Conservation (phyloP, 139 green algal species). For the Dunaliella primolecta region DNA sequence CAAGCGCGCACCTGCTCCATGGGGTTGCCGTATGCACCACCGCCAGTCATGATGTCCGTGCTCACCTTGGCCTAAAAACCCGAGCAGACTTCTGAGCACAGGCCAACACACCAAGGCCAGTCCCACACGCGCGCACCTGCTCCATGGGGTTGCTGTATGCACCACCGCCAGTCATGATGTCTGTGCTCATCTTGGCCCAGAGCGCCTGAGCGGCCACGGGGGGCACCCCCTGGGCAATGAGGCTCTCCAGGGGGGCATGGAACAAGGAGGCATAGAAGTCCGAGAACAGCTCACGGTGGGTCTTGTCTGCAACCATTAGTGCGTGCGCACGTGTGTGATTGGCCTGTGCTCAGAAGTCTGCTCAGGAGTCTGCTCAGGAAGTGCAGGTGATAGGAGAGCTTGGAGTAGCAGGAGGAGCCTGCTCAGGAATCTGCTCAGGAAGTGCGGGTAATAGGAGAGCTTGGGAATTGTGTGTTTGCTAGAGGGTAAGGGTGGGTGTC, state of each 20-base stretch:
- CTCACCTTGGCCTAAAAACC: no score
- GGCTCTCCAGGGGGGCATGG: conserved; percentile 55
- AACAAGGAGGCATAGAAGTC: conserved; percentile 78
- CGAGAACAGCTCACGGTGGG: conserved; percentile 86
- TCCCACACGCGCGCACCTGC: conserved; percentile 29
- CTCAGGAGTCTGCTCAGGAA: no score
- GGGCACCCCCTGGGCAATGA: conserved; percentile 48
- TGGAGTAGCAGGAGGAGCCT: no score
- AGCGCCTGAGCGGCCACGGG: conserved; percentile 51
- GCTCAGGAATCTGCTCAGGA: no score
- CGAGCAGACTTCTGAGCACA: no score
- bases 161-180: conserved; percentile 58
- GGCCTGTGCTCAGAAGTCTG: no score
- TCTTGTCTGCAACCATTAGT: conserved; percentile 45
- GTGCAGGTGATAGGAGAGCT: no score
- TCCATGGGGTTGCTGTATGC: conserved; percentile 23
- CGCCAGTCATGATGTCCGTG: conserved; percentile 59
- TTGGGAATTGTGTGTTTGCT: no score
- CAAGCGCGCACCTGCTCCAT: conserved; percentile 40
- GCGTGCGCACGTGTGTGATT: background rate
- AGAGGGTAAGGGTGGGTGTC: no score
- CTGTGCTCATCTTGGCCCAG: conserved; percentile 74
- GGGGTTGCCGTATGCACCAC: conserved; percentile 12
- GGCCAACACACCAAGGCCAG: background rate
- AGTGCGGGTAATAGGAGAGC: no score